Evolutionary conservation across 495 filamentous ascomycete species (phyloP).

Genomic region (Neurospora sp.): DNA sequence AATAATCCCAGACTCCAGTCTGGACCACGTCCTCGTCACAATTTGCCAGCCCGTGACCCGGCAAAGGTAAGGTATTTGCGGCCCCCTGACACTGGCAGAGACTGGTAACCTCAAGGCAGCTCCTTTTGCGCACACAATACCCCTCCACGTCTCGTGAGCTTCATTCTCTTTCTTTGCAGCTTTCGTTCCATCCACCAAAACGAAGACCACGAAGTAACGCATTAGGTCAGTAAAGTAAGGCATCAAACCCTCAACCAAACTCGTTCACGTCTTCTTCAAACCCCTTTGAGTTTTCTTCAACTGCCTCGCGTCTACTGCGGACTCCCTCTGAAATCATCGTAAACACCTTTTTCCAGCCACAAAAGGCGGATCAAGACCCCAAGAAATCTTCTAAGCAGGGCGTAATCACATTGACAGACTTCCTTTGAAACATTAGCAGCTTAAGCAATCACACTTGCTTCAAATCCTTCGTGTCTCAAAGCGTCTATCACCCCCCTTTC

Average conservation of each 20-base stretch:
- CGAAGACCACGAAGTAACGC: background rate
- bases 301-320: background rate
- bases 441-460: background rate
- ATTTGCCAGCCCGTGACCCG: background rate
- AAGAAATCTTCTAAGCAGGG: background rate
- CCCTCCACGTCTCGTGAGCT: background rate
- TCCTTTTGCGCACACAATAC: background rate
- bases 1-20: background rate
- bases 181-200: background rate
- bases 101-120: background rate
- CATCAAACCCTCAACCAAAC: background rate
- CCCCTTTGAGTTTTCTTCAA: background rate
- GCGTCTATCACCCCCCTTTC: background rate
- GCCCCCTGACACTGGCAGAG: background rate
- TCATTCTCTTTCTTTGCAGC: background rate
- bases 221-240: background rate
- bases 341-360: background rate
- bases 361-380: background rate
- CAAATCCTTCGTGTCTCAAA: background rate
- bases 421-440: background rate
- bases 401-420: background rate
- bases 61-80: background rate
- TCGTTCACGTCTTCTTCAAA: background rate
- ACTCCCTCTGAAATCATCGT: background rate
- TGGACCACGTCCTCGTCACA: background rate